These are phyloP conservation scores for Lunularia cruciata DNA, from an alignment of 225 moss, liverwort and hornwort genomes.

Conservation along the genomic window DNA sequence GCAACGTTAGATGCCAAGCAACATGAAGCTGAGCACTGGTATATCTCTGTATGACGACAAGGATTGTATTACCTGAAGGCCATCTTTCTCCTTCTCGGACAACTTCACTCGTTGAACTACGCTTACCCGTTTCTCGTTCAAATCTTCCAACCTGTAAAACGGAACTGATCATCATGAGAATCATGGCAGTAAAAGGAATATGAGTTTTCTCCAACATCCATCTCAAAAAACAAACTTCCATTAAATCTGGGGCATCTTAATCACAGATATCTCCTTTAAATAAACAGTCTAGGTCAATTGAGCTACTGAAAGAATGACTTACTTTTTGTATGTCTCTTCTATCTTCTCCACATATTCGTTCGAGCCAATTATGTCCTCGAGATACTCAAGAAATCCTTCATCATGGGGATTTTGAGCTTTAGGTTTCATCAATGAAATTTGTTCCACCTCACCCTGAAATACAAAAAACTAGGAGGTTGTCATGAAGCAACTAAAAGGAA, in stretches of 20 bases:
- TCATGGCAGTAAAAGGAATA: no score
- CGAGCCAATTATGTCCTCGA: slow-evolving; percentile 97
- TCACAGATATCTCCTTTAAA: no score
- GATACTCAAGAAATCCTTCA: slow-evolving; percentile 96
- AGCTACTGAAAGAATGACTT: slow-evolving; percentile 35
- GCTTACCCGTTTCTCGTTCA: slow-evolving; percentile 83
- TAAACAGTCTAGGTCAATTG: no score
- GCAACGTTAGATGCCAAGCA: neutral
- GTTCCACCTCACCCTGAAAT: slow-evolving; percentile 93
- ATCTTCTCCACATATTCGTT: slow-evolving; percentile 88
- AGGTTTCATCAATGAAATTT: slow-evolving; percentile 97
- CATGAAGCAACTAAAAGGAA: neutral
- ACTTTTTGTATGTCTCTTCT: slow-evolving; percentile 78
- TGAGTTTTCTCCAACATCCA: no score
- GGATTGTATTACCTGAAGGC: slow-evolving; percentile 65
- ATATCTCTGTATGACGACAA: neutral
- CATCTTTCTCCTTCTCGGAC: slow-evolving; percentile 85
- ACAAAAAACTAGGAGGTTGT: no score
- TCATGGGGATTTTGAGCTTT: slow-evolving; percentile 86
- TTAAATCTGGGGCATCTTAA: no score
- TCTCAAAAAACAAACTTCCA: no score
- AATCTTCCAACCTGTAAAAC: slow-evolving; percentile 67
- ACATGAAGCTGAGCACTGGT: neutral
- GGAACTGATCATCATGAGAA: no score
- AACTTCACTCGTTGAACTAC: slow-evolving; percentile 95